Evolutionary conservation across 1,284 basidiomycete species (phyloP).

Genomic region (Sparassis latifolia): DNA sequence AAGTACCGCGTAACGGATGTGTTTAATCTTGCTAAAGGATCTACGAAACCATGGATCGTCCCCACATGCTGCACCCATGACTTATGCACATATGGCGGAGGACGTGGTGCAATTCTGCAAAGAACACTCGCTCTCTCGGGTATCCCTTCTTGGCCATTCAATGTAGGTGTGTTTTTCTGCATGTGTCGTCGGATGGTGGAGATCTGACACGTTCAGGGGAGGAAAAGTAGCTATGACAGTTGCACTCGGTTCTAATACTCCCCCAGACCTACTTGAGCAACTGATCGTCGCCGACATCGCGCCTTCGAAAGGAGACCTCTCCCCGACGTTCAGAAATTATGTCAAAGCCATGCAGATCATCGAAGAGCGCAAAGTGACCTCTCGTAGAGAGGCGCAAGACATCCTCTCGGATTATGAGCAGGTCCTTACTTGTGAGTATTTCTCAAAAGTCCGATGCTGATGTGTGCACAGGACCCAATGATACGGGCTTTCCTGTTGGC

Average conservation of each 20-base stretch:
- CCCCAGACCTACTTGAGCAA: constrained; percentile 42
- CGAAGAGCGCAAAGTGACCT: constrained; percentile 44
- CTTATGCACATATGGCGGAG: constrained; percentile 65
- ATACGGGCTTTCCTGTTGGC: constrained; percentile 80
- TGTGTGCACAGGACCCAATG: constrained; percentile 46
- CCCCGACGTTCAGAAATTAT: constrained; percentile 62
- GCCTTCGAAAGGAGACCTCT: constrained; percentile 57
- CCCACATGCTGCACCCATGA: constrained; percentile 65
- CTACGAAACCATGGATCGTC: constrained; percentile 81
- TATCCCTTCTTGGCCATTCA: constrained; percentile 78
- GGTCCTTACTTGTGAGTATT: constrained; percentile 26
- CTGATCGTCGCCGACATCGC: constrained; percentile 83
- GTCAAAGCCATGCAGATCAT: constrained; percentile 68
- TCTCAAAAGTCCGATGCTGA: constrained; percentile 4
- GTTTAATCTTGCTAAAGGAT: constrained; percentile 41
- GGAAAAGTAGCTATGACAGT: constrained; percentile 83
- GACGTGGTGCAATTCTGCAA: constrained; percentile 63
- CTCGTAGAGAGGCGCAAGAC: constrained; percentile 59
- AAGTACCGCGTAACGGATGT: too few relatives aligned
- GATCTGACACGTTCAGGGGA: constrained; percentile 46
- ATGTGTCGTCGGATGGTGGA: neutral
- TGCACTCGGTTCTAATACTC: constrained; percentile 53
- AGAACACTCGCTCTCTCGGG: constrained; percentile 44
- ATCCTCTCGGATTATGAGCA: constrained; percentile 59
- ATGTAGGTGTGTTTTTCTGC: constrained; percentile 41